These are phyloP conservation scores for Starmera dryadoides DNA, from an alignment of 805 yeast genomes.

Conservation along the genomic window DNA sequence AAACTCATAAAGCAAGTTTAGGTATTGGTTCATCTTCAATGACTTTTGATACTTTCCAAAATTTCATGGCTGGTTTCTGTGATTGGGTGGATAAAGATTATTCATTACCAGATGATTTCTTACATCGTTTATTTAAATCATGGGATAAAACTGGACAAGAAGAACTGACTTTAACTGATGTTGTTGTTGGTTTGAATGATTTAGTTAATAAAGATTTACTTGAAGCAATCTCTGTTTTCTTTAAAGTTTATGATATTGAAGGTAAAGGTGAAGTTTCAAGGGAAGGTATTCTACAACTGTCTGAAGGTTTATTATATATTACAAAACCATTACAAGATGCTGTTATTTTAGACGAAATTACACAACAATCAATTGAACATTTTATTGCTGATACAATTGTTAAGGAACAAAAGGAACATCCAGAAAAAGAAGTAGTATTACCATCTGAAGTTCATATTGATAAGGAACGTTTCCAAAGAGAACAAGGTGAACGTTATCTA, in stretches of 20 bases:
- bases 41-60: slow-evolving; percentile 64
- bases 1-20: slow-evolving; percentile 50
- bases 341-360: slow-evolving; percentile 51
- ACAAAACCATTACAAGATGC: slow-evolving; percentile 87
- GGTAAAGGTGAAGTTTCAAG: slow-evolving; percentile 57
- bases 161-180: slow-evolving; percentile 57
- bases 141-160: slow-evolving; percentile 63
- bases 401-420: slow-evolving; percentile 24
- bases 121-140: slow-evolving; percentile 53
- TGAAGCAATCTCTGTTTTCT: slow-evolving; percentile 72
- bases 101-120: slow-evolving; percentile 36
- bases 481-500: slow-evolving; percentile 73
- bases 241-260: slow-evolving; percentile 61
- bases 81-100: slow-evolving; percentile 59
- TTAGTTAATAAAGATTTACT: slow-evolving; percentile 68
- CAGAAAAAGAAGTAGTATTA: slow-evolving; percentile 33
- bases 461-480: slow-evolving; percentile 50
- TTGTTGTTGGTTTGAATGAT: slow-evolving; percentile 66
- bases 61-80: slow-evolving; percentile 71
- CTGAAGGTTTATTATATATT: slow-evolving; percentile 79
- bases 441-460: slow-evolving; percentile 60
- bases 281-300: slow-evolving; percentile 74
- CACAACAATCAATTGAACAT: slow-evolving; percentile 55
- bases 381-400: slow-evolving; percentile 59
- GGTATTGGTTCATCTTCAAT: slow-evolving; percentile 56